Percentiles rank a stretch among this genome's conserved stretches.
Conservation (phyloP, 2,329 filamentous ascomycete species). For the Endoconidiophora polonica region DNA sequence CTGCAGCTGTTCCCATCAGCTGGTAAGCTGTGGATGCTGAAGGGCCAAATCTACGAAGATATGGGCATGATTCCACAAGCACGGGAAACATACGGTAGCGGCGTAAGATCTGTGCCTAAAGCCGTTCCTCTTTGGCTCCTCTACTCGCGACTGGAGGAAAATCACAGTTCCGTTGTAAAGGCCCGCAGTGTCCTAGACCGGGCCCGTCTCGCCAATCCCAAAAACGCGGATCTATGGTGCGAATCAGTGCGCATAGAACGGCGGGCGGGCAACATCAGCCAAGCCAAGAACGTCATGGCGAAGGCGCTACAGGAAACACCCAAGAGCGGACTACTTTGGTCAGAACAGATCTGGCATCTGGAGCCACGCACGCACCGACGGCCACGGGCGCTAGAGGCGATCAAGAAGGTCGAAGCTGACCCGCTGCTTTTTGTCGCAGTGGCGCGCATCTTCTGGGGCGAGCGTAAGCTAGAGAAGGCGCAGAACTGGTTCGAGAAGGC, state of each 20-base stretch:
- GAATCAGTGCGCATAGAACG: conserved; percentile 90
- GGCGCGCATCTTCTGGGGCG: conserved; percentile 89
- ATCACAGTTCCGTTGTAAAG: conserved; percentile 67
- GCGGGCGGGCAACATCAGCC: conserved; percentile 62
- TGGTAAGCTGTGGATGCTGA: conserved; percentile 94
- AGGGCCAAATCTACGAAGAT: conserved; percentile 90
- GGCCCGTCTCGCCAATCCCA: conserved; percentile 73
- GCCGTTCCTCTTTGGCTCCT: conserved; percentile 83
- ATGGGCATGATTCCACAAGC: conserved; percentile 67
- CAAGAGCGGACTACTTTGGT: conserved; percentile 74
- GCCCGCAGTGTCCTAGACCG: conserved; percentile 87
- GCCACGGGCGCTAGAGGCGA: conserved; percentile 76
- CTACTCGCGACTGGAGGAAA: conserved; percentile 75
- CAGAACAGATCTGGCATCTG: conserved; percentile 87
- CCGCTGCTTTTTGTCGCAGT: conserved; percentile 78
- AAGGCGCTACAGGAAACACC: conserved; percentile 83
- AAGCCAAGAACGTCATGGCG: conserved; percentile 87
- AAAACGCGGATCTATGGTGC: conserved; percentile 70
- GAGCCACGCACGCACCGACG: conserved; percentile 86
- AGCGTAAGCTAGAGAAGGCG: conserved; percentile 82
- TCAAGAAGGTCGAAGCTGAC: conserved; percentile 93
- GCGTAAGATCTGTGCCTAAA: conserved; percentile 70
- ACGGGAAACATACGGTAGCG: conserved; percentile 74
- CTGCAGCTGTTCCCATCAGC: conserved; percentile 72
- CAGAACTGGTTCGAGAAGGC: conserved; percentile 97